Evolutionary conservation across 2,329 filamentous ascomycete species (phyloP).

Genomic region (Fusarium sp.): DNA sequence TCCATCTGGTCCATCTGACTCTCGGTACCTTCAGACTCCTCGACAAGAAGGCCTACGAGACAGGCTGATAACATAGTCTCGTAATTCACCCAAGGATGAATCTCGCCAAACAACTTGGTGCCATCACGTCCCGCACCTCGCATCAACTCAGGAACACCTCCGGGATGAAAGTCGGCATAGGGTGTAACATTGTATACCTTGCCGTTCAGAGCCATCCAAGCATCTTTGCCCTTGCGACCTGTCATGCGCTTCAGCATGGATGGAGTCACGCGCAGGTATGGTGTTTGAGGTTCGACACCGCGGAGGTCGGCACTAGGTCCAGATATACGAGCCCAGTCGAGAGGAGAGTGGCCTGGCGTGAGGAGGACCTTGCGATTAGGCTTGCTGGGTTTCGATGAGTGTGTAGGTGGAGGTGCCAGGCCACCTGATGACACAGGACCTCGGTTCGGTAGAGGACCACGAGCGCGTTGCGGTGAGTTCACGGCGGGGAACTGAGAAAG

Average conservation of each 20-base stretch:
- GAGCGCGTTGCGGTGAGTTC: slow-evolving; percentile 62
- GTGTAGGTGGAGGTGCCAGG: slow-evolving; percentile 66
- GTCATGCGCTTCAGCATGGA: slow-evolving; percentile 80
- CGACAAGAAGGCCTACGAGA: slow-evolving; percentile 70
- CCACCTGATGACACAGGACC: slow-evolving; percentile 45
- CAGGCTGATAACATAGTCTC: slow-evolving; percentile 74
- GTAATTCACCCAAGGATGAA: slow-evolving; percentile 78
- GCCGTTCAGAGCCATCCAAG: slow-evolving; percentile 90
- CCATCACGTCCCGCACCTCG: slow-evolving; percentile 69
- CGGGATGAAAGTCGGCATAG: slow-evolving; percentile 90
- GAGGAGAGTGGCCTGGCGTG: slow-evolving; percentile 89
- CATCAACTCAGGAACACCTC: slow-evolving; percentile 79
- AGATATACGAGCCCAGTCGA: slow-evolving; percentile 91
- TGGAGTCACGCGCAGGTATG: slow-evolving; percentile 80
- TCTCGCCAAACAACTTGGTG: slow-evolving; percentile 70
- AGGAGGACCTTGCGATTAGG: slow-evolving; percentile 78
- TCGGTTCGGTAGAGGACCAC: slow-evolving; percentile 55
- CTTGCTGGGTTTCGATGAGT: slow-evolving; percentile 61
- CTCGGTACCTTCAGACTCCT: slow-evolving; percentile 58
- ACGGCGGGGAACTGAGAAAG: slow-evolving; percentile 59
- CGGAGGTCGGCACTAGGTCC: slow-evolving; percentile 73
- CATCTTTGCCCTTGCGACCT: slow-evolving; percentile 83
- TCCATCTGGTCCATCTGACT: slow-evolving; percentile 70
- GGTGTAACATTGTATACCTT: slow-evolving; percentile 95
- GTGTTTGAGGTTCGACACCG: slow-evolving; percentile 61